These are phyloP conservation scores for Trichoderma sp. DNA, from an alignment of 2,329 filamentous ascomycete species.

Conservation along the genomic window DNA sequence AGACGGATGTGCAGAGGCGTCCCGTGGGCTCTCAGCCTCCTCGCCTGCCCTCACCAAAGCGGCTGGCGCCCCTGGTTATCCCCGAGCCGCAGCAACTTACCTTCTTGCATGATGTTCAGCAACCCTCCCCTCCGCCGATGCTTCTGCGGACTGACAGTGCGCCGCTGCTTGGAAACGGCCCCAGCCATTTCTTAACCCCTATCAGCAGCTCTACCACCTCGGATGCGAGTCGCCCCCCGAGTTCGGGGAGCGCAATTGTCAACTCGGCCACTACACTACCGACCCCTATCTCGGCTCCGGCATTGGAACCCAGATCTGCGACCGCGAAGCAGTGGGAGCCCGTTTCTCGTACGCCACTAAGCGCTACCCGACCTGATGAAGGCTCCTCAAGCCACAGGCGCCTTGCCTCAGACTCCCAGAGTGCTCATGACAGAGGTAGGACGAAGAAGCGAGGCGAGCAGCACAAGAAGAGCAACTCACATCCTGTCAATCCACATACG, in stretches of 20 bases:
- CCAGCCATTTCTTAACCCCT: slow-evolving; percentile 47
- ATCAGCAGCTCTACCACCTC: slow-evolving; percentile 40
- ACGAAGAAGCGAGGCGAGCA: slow-evolving; percentile 57
- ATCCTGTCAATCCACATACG: slow-evolving; percentile 38
- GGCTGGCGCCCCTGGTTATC: slow-evolving; percentile 60
- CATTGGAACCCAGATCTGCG: slow-evolving; percentile 47
- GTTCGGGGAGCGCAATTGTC: slow-evolving; percentile 46
- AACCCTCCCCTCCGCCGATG: slow-evolving; percentile 31
- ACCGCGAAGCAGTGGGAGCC: slow-evolving; percentile 52
- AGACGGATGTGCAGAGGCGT: slow-evolving; percentile 29
- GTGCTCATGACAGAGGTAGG: slow-evolving; percentile 64
- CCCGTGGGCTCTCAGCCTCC: slow-evolving; percentile 9
- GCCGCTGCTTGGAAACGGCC: slow-evolving; percentile 47
- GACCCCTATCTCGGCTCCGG: slow-evolving; percentile 55
- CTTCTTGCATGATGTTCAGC: not conserved
- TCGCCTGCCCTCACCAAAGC: slow-evolving; percentile 52
- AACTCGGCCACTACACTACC: slow-evolving; percentile 47
- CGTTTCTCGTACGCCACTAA: slow-evolving; percentile 8
- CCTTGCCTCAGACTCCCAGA: slow-evolving; percentile 59
- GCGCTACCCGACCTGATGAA: slow-evolving; percentile 8
- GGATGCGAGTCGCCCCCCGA: slow-evolving; percentile 45
- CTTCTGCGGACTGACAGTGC: slow-evolving; percentile 52
- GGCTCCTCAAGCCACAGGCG: slow-evolving; percentile 49
- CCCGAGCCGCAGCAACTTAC: slow-evolving; percentile 39
- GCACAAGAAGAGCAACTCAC: slow-evolving; percentile 43